phyloP scores from a whole-genome alignment of 116 monocot genomes.

The Iris pallida region DNA sequence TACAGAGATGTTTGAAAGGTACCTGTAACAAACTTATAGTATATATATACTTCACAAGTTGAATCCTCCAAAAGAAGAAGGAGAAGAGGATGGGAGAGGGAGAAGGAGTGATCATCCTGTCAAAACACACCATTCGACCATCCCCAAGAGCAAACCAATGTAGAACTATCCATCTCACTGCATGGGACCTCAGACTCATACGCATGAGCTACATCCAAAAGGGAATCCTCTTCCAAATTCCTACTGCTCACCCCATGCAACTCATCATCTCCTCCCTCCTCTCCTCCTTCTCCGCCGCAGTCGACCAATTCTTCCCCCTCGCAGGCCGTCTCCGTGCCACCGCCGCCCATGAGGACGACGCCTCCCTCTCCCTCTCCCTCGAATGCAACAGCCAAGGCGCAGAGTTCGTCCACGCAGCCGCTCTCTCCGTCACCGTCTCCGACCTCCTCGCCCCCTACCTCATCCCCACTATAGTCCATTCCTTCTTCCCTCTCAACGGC shows the following conservation, averaged over 20 bases:
- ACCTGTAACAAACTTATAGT: too few relatives aligned
- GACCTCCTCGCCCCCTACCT: too few relatives aligned
- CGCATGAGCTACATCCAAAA: neutral
- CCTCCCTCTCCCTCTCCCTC: constrained; percentile 13
- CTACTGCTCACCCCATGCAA: neutral
- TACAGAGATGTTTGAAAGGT: too few relatives aligned
- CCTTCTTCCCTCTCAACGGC: too few relatives aligned
- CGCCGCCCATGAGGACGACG: neutral
- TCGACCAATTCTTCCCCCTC: constrained; percentile 49
- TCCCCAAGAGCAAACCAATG: neutral
- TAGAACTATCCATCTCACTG: constrained; percentile 4
- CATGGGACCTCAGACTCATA: constrained; percentile 12
- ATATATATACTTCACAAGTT: too few relatives aligned
- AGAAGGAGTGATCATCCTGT: neutral
- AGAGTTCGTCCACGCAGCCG: constrained; percentile 39
- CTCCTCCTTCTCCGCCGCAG: constrained; percentile 28
- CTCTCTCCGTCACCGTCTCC: neutral
- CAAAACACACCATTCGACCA: constrained; percentile 3
- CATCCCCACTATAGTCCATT: too few relatives aligned
- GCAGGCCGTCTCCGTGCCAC: constrained; percentile 38
- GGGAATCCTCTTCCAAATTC: constrained; percentile 8
- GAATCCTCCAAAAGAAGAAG: neutral
- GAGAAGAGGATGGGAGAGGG: neutral
- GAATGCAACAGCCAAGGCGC: constrained; percentile 35
- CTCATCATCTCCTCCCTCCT: constrained; percentile 21